A percentile compares a stretch with the other conserved stretches of the same genome.
Conservation (phyloP, 2,329 filamentous ascomycete genomes). For the Verticillium klebahnii region DNA sequence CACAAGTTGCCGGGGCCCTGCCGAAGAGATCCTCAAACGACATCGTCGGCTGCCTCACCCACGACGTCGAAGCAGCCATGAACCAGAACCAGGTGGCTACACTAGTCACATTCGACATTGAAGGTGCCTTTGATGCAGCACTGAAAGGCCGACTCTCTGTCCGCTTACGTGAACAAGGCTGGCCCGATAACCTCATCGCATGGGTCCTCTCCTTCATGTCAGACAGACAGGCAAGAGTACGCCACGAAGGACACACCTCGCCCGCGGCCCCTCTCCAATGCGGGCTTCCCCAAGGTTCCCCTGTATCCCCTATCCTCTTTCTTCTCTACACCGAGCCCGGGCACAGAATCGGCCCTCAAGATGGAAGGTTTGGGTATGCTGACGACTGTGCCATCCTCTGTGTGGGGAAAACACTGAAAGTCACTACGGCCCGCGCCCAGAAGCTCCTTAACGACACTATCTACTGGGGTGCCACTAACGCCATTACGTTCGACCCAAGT, state of each 20-base stretch:
- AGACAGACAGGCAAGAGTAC: slow-evolving; percentile 3
- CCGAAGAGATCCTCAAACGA: no score
- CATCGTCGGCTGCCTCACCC: no score
- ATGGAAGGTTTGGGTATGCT: slow-evolving; percentile 12
- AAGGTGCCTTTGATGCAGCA: slow-evolving; percentile 14
- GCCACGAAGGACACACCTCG: neutral
- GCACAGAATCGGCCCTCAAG: slow-evolving; percentile 2
- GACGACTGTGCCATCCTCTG: slow-evolving; percentile 14
- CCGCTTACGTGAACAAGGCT: slow-evolving; percentile 12
- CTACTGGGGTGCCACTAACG: slow-evolving; percentile 12
- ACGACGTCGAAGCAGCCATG: no score
- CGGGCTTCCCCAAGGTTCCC: slow-evolving; percentile 12
- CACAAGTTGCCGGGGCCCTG: no score
- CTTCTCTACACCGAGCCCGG: slow-evolving; percentile 13
- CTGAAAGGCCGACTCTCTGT: slow-evolving; percentile 13
- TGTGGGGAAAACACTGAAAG: slow-evolving; percentile 7
- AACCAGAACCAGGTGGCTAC: slow-evolving; percentile 8
- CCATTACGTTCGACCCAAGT: slow-evolving; percentile 13
- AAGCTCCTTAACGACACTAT: slow-evolving; percentile 7
- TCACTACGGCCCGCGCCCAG: slow-evolving; percentile 8
- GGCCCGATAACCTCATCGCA: slow-evolving; percentile 6
- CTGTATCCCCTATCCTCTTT: slow-evolving; percentile 13
- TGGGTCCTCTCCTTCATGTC: slow-evolving; percentile 13
- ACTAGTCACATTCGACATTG: slow-evolving; percentile 12
- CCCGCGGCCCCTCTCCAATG: slow-evolving; percentile 1